Base-by-base conservation (phyloP, 306 rosid genomes). In the Astragalus membranaceus region DNA sequence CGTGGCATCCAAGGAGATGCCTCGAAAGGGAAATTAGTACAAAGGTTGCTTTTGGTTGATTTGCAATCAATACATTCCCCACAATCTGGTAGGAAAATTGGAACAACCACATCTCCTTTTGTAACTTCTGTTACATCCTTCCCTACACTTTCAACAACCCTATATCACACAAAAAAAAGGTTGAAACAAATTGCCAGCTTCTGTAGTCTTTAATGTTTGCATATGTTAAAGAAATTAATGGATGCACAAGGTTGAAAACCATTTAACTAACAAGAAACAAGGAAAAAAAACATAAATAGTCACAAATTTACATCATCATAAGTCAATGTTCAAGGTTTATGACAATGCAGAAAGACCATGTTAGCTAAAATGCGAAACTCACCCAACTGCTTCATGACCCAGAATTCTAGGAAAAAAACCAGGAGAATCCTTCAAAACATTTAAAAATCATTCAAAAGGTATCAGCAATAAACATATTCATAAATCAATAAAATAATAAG, bases 341-440 rank as follows among this genome's bases (percentile, higher is more conserved):
- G 32, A 0, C 32, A 16, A 52, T 52, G n/a, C 58, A 17, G 33
- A 52, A 51, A 52, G 10, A 26, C 30, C 4, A 26, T 20, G 6
- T 8, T 51, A 17, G 4, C 10, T 32, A 33, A 65, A 55, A 44
- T 4, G 14, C 17, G 43, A 56, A 42, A 60, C 83, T 78, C 58
- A 84, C 98, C 96, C 96, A 46, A 83, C 33, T 13, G 96, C 92
- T 72, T 92, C 95, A 39, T 92, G 95, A 42, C 96, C 96, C 7
- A 92, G 81, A 80, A 92, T 89, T 75, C 89, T 83, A 0, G 92
- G 98, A 12, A 78, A 68, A 73, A 80, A 33, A 52, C 72, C 95
- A 20, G 85, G 92, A 75, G 85, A 78, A 14, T 51, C 92, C 94
- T 92, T 73, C 30, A 26, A 26, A 26, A 26, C 30, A 26, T 26